Base-by-base conservation (phyloP, 2,329 filamentous ascomycete species). In the Aureobasidium vineae region DNA sequence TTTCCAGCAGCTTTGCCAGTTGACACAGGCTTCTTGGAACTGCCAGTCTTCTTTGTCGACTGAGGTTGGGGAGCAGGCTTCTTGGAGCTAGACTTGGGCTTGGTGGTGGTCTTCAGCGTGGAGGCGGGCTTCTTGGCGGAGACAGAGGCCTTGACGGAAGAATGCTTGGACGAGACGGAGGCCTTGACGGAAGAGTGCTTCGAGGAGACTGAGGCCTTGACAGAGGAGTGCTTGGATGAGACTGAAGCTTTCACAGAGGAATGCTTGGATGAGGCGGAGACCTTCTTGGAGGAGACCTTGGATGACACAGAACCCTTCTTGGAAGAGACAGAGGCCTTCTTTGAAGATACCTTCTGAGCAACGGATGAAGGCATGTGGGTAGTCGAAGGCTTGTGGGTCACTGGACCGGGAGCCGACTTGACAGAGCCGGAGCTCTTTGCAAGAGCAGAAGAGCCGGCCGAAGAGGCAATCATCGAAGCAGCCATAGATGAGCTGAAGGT, bases 321-420 rank as follows among this genome's bases (percentile, higher is more conserved):
- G 21, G 59, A 28, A 1, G 43, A 38, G n/a, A 63, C 59, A 5
- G 59, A 43, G 19, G 49, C 23, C 31, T 38, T 43, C 33, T 36
- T 36, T 31, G 28, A 16, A 10, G 33, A 31, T 3, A n/a, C 23
- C 33, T 41, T 61, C 8, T 23, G n/a, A 11, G 21, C 36, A 21
- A 13, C 36, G 36, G 53, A 56, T 26, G 57, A 61, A 47, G 57
- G 36, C 57, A 49, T 61, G 38, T 49, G 41, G 19, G 43, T 61
- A 2, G 7, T 36, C 5, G 19, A 28, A 50, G 47, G 43, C n/a
- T 23, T 45, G n/a, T 45, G 43, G 43, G 23, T 26, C n/a, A 13
- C 21, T 49, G 21, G 19, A 19, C 38, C 19, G 38, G 54, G 38
- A 8, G n/a, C 36, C 3, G 54, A 38, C 15, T 41, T 40, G 36